Base-by-base conservation (phyloP, 306 rosid species). In the Sicyos edulis region DNA sequence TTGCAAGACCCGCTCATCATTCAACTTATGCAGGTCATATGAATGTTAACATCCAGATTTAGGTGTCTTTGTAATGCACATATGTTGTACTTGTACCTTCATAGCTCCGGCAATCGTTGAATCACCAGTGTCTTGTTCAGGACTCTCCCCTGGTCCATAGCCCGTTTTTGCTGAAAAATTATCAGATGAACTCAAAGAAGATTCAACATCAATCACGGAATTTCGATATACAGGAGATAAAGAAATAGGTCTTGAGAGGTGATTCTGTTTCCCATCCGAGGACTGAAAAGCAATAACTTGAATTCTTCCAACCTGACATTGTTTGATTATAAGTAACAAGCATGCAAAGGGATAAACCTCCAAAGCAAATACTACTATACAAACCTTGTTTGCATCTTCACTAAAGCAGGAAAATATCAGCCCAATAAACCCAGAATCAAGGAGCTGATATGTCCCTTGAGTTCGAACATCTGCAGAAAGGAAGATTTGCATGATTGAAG, bases 211-310 rank as follows among this genome's bases (percentile, higher is more conserved):
- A 64, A 95, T 93, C 75, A 93, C 62, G n/a, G 97, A 72, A 85
- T 79, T 83, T 85, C 58, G 88, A 81, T 86, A 76, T 78, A 85
- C 81, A 22, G 91, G 92, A 71, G 96, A 88, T 15, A 89, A 60
- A 49, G 96, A 76, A 75, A 92, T 53, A 59, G 87, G 87, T 75
- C 85, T 83, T 73, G 84, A 78, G 54, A 75, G 51, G 58, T 81
- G 86, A 79, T 72, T 85, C 80, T 92, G 98, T 80, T 85, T 95
- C 74, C 97, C 91, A 77, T 95, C 97, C 20, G 95, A 81, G 69
- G 99, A 95, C 82, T 95, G 99, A 80, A 95, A 91, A 50, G 97
- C 99, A 83, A 95, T 95, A 20, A 91, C 96, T 79, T 95, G 97
- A 83, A 95, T 91, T 78, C 95, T 85, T 74, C 99, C 99, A 37